Conservation (phyloP, 2,329 filamentous ascomycete genomes). For the Bretziella fagacearum region DNA sequence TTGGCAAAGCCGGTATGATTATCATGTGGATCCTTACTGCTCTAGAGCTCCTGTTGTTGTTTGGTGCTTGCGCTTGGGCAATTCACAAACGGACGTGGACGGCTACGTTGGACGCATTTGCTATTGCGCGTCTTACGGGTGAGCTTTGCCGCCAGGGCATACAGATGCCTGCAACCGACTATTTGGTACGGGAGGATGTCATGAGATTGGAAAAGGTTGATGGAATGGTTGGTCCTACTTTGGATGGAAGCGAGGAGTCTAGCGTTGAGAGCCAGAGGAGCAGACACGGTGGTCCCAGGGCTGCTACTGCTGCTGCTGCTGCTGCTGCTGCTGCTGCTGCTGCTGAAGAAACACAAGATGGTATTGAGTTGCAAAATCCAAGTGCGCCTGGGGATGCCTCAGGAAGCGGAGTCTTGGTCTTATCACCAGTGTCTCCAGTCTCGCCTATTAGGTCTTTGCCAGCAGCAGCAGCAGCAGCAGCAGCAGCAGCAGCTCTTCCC, state of each 20-base stretch:
- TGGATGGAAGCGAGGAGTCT: not conserved
- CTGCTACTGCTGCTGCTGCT: not conserved
- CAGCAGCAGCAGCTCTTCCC: not conserved
- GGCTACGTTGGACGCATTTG: conserved; percentile 10
- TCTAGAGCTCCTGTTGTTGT: conserved; percentile 6
- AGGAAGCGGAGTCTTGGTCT: not conserved
- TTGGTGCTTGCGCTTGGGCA: conserved; percentile 4
- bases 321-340: not conserved
- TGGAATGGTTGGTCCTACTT: conserved; percentile 8
- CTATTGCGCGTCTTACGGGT: conserved; percentile 7
- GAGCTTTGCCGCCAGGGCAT: conserved; percentile 6
- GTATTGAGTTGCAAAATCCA: not conserved
- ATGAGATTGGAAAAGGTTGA: conserved; percentile 1
- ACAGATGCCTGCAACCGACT: conserved; percentile 5
- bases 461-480: not conserved
- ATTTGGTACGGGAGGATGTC: conserved; percentile 4
- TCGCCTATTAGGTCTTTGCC: not conserved
- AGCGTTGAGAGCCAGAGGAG: not conserved
- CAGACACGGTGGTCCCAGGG: too few relatives aligned
- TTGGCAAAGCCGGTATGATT: conserved; percentile 5
- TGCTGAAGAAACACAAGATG: not conserved
- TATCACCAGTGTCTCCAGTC: not conserved
- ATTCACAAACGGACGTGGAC: conserved; percentile 9
- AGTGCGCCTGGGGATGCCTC: not conserved
- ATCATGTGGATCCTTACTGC: conserved; percentile 10